Base-by-base conservation (phyloP, 2,329 filamentous ascomycete species). In the Arthroderma uncinatum region DNA sequence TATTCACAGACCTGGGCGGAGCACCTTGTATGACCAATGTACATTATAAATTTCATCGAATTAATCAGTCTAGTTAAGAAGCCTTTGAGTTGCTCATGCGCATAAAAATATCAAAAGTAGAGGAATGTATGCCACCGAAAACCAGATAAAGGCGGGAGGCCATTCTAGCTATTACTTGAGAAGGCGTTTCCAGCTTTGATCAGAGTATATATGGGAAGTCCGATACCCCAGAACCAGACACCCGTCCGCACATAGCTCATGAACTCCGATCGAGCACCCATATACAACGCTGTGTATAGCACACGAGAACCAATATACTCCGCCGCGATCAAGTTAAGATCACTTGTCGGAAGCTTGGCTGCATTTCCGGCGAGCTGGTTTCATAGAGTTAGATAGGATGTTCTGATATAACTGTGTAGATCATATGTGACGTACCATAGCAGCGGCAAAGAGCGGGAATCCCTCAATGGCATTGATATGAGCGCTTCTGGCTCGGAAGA, bases 391-490 rank as follows among this genome's bases (percentile, higher is more conserved):
- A 37, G n/a, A 23, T 7, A 37, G 2, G 19, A 23, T 10, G 1
- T 8, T 53, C 3, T 4, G 1, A 44, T n/a, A 2, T n/a, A 16
- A n/a, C 5, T 16, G 30, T n/a, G 40, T 9, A 21, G 12, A 37
- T 4, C 40, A 47, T 10, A 23, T 2, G 2, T n/a, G n/a, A 33
- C 62, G 47, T 63, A 67, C 64, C 66, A 71, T 70, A 9, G 68
- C 67, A 59, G 66, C 64, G 8, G 68, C 68, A 58, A 71, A 71
- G 42, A 71, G 57, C 3, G 69, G 69, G 44, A 71, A 60, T 2
- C 64, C 62, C 54, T 71, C 69, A 55, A 71, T 59, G 1, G 68
- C 68, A 62, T 71, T 71, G 10, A 71, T 55, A 64, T 71, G 69
- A 10, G 67, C 67, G 2, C 68, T 65, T 16, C 63, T 62, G 1